Conservation (phyloP, 306 rosid species). For the Spatholobus suberectus region DNA sequence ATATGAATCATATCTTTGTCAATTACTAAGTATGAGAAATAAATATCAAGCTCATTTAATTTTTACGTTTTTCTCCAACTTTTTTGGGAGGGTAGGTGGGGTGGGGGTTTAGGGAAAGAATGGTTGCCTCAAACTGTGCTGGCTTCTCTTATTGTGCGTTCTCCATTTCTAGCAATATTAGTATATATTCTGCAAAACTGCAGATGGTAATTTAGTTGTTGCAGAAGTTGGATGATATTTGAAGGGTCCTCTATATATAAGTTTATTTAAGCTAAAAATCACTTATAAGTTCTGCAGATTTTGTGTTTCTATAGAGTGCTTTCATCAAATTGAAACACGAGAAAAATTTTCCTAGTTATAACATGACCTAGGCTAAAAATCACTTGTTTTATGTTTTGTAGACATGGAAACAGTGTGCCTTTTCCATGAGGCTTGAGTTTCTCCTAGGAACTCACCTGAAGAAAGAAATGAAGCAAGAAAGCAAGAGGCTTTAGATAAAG, state of each 20-base stretch:
- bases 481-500: slow-evolving; percentile 11
- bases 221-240: slow-evolving; percentile 19
- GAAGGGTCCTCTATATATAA: neutral
- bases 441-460: slow-evolving; percentile 1
- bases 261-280: neutral
- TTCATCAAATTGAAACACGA: neutral
- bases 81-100: neutral
- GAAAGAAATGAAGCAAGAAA: neutral
- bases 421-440: slow-evolving; percentile 30
- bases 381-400: neutral
- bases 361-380: slow-evolving; percentile 8
- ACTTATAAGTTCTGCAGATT: neutral
- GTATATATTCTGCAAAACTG: neutral
- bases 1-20: slow-evolving; percentile 6
- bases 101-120: slow-evolving; percentile 2
- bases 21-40: neutral
- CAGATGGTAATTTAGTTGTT: slow-evolving; percentile 1
- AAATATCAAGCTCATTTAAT: neutral
- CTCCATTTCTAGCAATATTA: neutral
- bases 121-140: neutral
- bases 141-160: neutral
- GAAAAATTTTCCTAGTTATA: slow-evolving; percentile 7
- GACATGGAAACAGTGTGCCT: slow-evolving; percentile 8
- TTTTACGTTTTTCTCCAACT: neutral
- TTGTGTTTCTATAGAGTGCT: neutral